Percentiles rank a stretch among this genome's conserved stretches.
Conservation (phyloP, 192 early-diverging fungal genomes). For the Phlyctochytrium planicorne region DNA sequence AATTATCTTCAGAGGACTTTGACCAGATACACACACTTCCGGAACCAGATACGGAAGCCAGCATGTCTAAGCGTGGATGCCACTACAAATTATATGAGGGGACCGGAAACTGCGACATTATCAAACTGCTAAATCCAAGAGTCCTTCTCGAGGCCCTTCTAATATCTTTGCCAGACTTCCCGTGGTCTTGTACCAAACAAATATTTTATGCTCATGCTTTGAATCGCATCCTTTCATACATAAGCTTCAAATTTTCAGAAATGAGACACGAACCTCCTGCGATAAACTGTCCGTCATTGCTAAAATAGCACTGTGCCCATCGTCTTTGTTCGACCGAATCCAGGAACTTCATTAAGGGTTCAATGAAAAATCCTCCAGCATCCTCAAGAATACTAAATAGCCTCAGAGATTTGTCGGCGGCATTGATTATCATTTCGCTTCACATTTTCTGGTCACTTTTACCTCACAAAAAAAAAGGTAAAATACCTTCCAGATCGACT, state of each 20-base stretch:
- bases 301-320: constrained; percentile 89
- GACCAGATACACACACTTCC: constrained; percentile 90
- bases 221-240: constrained; percentile 63
- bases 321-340: constrained; percentile 88
- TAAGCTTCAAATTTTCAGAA: constrained; percentile 7
- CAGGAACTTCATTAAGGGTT: constrained; percentile 69
- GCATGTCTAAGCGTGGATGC: constrained; percentile 83
- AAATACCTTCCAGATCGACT: constrained; percentile 63
- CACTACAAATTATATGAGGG: constrained; percentile 47
- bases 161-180: constrained; percentile 87
- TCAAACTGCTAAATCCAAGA: constrained; percentile 76
- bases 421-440: constrained; percentile 78
- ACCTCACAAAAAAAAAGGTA: background rate
- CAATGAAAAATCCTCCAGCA: constrained; percentile 11
- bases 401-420: constrained; percentile 30
- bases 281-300: constrained; percentile 85
- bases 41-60: constrained; percentile 77
- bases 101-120: background rate
- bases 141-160: constrained; percentile 74
- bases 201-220: constrained; percentile 90
- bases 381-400: constrained; percentile 9
- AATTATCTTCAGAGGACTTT: constrained; percentile 76
- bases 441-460: background rate
- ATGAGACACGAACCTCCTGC: constrained; percentile 60
- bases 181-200: constrained; percentile 85